Percentiles rank a stretch among this genome's conserved stretches.
Conservation (phyloP, 768 basidiomycete genomes). For the Heimioporus sp. region DNA sequence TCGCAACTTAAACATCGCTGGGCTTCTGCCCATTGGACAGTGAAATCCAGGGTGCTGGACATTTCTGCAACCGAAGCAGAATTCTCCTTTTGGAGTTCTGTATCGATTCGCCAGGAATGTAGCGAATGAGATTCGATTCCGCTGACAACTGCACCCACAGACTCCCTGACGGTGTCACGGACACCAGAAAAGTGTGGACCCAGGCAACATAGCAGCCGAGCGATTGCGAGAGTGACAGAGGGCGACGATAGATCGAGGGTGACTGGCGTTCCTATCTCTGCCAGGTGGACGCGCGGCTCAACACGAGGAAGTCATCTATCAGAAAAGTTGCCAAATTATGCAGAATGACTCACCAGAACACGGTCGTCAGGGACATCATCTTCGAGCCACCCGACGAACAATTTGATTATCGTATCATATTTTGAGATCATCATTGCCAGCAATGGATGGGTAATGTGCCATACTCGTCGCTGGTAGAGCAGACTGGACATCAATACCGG, state of each 20-base stretch:
- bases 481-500: conserved; percentile 8
- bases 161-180: neutral
- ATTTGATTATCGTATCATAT: neutral
- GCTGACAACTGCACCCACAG: neutral
- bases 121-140: neutral
- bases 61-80: neutral
- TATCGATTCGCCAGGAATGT: conserved; percentile 10
- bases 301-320: neutral
- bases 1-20: neutral
- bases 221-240: neutral
- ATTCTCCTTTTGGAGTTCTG: neutral
- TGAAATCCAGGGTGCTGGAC: neutral
- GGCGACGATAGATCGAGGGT: conserved; percentile 4
- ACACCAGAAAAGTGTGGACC: neutral
- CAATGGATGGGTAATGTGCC: conserved; percentile 4
- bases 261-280: neutral
- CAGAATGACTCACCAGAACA: neutral
- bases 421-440: conserved; percentile 7
- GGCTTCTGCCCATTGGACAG: conserved; percentile 1
- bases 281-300: conserved; percentile 8
- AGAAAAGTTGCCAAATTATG: neutral
- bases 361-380: neutral
- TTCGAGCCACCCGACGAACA: conserved; percentile 7
- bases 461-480: conserved; percentile 5
- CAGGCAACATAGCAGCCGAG: neutral